Evolutionary conservation across 768 basidiomycete species (phyloP).

Genomic region (Rhodotorula sphaerocarpa): DNA sequence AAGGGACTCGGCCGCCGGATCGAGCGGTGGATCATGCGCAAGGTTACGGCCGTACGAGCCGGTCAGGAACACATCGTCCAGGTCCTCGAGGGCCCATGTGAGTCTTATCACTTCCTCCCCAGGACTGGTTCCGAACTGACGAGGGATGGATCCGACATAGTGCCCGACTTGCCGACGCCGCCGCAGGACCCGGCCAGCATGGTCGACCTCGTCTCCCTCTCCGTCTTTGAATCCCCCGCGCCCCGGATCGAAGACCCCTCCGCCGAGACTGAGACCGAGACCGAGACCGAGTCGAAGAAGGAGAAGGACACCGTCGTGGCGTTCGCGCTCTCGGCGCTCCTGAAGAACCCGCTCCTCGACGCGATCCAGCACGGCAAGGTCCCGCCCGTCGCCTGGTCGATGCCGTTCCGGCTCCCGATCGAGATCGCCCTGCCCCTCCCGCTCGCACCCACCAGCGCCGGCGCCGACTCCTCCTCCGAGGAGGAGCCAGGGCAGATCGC

Average conservation of each 20-base stretch:
- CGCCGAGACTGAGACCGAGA: no score
- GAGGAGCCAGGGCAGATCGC: not conserved
- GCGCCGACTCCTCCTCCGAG: not conserved
- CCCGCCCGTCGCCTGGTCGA: slow-evolving; percentile 18
- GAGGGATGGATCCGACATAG: not conserved
- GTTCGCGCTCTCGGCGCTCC: slow-evolving; percentile 3
- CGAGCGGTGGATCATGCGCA: not conserved
- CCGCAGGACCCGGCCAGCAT: slow-evolving; percentile 17
- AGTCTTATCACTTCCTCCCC: not conserved
- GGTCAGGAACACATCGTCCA: no score
- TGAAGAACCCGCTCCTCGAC: slow-evolving; percentile 23
- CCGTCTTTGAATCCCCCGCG: slow-evolving; percentile 8
- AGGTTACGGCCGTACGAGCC: not conserved
- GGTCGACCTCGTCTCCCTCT: slow-evolving; percentile 12
- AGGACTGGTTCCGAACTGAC: not conserved
- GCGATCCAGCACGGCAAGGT: slow-evolving; percentile 6
- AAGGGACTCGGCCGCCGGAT: no score
- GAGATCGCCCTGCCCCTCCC: slow-evolving; percentile 23
- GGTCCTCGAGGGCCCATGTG: not conserved
- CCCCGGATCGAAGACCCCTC: not conserved
- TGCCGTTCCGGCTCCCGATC: slow-evolving; percentile 33
- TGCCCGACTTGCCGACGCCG: slow-evolving; percentile 19
- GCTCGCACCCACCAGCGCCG: not conserved
- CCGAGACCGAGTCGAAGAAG: no score
- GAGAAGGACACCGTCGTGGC: slow-evolving; percentile 19